phyloP scores from a whole-genome alignment of 805 yeast genomes.

The Saccharomyces jurei region DNA sequence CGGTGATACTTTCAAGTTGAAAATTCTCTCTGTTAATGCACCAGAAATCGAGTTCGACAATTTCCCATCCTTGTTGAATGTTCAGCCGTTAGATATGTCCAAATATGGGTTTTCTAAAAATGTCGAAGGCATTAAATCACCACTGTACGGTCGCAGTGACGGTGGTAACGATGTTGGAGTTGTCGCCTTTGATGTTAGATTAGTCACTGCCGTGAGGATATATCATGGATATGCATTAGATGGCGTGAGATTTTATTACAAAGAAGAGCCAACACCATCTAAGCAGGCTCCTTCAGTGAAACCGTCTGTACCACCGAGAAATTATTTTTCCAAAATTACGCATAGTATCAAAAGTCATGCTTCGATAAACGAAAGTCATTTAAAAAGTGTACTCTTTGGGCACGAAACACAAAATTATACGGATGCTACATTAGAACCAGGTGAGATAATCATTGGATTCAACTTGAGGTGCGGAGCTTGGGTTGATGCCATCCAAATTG shows the following conservation, averaged over 20 bases:
- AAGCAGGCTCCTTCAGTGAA: constrained; percentile 9
- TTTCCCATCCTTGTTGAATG: constrained; percentile 29
- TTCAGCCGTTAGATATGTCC: constrained; percentile 19
- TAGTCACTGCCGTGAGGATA: constrained; percentile 48
- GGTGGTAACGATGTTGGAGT: constrained; percentile 25
- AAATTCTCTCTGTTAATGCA: constrained; percentile 52
- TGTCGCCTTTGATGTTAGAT: constrained; percentile 23
- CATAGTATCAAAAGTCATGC: constrained; percentile 18
- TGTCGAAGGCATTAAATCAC: constrained; percentile 24
- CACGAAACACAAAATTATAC: constrained; percentile 43
- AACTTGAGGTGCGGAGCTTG: constrained; percentile 71
- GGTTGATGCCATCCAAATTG: constrained; percentile 80
- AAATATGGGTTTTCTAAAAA: constrained; percentile 20
- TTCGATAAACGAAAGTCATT: constrained; percentile 5
- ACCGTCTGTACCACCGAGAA: constrained; percentile 43
- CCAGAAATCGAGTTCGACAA: constrained; percentile 48
- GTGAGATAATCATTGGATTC: constrained; percentile 55
- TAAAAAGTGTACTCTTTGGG: constrained; percentile 37
- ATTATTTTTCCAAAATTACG: constrained; percentile 31
- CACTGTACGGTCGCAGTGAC: constrained; percentile 18
- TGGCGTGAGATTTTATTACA: constrained; percentile 56
- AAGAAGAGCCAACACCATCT: constrained; percentile 3
- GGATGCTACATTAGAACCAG: constrained; percentile 47
- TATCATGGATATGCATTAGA: constrained; percentile 74
- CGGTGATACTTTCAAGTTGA: constrained; percentile 33